Base-by-base conservation (phyloP, 257 asterid genomes). In the Primulina huaijiensis region DNA sequence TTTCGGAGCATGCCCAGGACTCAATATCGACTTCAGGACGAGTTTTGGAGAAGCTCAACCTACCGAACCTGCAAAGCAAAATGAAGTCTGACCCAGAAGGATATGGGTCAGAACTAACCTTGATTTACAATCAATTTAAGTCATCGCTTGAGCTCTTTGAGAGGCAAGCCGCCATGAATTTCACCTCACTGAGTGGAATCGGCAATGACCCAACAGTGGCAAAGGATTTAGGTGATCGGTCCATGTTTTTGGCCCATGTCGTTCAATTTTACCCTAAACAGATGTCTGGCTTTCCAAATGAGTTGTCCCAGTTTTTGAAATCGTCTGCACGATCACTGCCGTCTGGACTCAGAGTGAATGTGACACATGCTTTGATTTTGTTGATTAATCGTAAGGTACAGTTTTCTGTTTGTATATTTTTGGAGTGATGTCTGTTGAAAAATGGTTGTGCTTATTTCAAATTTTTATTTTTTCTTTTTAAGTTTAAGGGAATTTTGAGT, bases 11-110 rank as follows among this genome's bases (percentile, higher is more conserved):
- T 25, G 46, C 65, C 9, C 62, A 78, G 5, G 90, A 82, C 46
- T 82, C 87, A 2, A 81, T 92, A 5, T 62, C 82, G 0, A 85
- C 96, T 2, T 87, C 95, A 0, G 90, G 99, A 2, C 67, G 82
- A 7, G 71, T 80, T 3, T 70, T 94, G 5, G 90, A 80, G 37
- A 89, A 83, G 81, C 84, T 89, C 60, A 87, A 80, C 77, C 88
- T 90, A 17, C 83, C 92, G 19, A 30, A 78, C 5, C 80, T 90
- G 3, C 99, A 89, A 40, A 85, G 95, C 60, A 90, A 83, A 25
- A 93, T 93, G 94, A 93, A 93, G 80, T 35, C 72, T 55, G 97
- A 93, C 74, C 96, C 96, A 6, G 96, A 90, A 74, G 96, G 97
- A n/a, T 93, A 90, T 60, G 76, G 57, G 2, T 67, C 89, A 50